Evolutionary conservation across 345 rosid genomes (phyloP), one percentile per base, ranked within the genome.

Genomic region (Syzygium aqueum): DNA sequence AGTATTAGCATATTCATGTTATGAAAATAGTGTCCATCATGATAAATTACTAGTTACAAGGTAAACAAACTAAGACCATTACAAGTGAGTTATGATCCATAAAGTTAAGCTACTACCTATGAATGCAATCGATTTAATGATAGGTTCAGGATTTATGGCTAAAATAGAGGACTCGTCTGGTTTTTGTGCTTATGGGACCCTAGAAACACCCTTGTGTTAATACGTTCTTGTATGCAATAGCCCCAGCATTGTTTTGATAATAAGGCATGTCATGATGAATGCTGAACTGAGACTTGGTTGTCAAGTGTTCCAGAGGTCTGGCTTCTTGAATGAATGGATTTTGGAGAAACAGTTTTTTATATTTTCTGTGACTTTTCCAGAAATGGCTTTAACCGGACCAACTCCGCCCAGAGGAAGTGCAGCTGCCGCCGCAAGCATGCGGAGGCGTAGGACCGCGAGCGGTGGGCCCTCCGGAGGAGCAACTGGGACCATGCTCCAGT

Each of bases 361-460:
- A 37, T 37, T 73, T 21, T 37, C 49, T 37, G 82, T 0, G 1
- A 37, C 65, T 37, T 57, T 73, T 73, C 82, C 82, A 92, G 93
- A 90, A 50, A 94, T 94, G 97, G 95, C 91, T 77, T 85, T 89
- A 61, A 93, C 91, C 5, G 95, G 94, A 94, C 90, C 96, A 85
- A 97, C 97, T 86, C 96, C 98, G 54, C 94, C 94, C 46, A 93
- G 96, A 93, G 99, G 98, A 91, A 96, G 95, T 89, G 97, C 96
- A 51, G 98, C 97, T 6, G 97, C 98, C 3, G 88, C 97, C n/a
- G 97, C 98, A 86, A 94, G 95, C 89, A 87, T 95, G 95, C 91
- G 97, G 1, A 91, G 98, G 92, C 95, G 98, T 90, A 95, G 95
- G 89, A 92, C 96, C 0, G 87, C 91, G 1, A 91, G 93, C 9